A percentile compares a stretch with the other conserved stretches of the same genome.
These are phyloP conservation scores for Tulasnella sp. DNA, from an alignment of 768 basidiomycete genomes.

Conservation along the genomic window DNA sequence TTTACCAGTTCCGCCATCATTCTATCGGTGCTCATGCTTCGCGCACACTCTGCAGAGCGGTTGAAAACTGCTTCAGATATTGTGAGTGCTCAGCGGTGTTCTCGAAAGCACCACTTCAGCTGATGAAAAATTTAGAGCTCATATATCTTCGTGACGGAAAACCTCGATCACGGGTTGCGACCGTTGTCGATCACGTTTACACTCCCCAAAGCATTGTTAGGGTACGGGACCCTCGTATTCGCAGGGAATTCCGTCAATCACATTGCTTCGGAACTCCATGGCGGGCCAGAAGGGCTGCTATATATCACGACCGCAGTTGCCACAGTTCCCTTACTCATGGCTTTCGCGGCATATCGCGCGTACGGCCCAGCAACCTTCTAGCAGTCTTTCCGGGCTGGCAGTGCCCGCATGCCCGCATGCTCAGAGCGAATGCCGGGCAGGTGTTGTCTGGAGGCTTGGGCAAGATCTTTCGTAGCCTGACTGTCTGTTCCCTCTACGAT, in stretches of 20 bases:
- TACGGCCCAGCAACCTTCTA: not conserved
- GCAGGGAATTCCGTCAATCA: not conserved
- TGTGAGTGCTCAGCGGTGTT: not conserved
- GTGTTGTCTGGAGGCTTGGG: no score
- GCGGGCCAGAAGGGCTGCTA: not conserved
- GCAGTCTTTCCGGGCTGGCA: not conserved
- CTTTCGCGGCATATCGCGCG: not conserved
- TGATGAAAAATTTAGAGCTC: not conserved
- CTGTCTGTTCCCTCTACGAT: no score
- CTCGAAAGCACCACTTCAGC: not conserved
- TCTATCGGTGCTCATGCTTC: not conserved
- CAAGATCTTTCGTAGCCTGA: no score
- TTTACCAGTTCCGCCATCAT: not conserved
- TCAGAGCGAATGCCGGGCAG: no score
- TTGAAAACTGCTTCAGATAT: conserved; percentile 2
- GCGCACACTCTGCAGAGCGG: not conserved
- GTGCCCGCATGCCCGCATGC: no score
- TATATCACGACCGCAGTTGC: not conserved
- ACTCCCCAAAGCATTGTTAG: not conserved
- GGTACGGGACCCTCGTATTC: not conserved
- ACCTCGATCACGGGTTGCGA: not conserved
- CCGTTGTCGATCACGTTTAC: not conserved
- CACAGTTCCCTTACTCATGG: not conserved
- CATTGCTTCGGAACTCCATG: not conserved
- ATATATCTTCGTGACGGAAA: not conserved